Base-by-base conservation (phyloP, 2,329 filamentous ascomycete genomes). In the Dryadomyces quercus-mongolicae region DNA sequence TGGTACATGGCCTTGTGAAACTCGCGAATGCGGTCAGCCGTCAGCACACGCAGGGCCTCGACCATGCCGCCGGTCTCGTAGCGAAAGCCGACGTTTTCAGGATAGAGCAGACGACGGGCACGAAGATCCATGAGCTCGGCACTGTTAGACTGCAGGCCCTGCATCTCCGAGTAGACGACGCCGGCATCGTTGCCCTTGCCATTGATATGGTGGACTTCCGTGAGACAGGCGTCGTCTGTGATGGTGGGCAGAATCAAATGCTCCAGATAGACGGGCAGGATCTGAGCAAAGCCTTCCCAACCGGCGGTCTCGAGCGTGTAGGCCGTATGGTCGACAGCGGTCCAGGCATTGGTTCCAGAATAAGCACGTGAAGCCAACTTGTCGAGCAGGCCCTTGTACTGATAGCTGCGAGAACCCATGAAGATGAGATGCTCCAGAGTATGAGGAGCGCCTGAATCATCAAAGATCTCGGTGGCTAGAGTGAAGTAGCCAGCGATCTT, bases 51-150 rank as follows among this genome's bases (percentile, higher is more conserved):
- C 51, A 98, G 76, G 38, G 90, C 86, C 62, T 95, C 88, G 73
- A 94, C 94, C 85, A 96, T 89, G 15, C 93, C 93, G 13, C 93
- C 93, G n/a, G 93, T 98, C 70, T 98, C 93, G 62, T 96, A 97
- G 56, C 92, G 84, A 66, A 96, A 98, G 2, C 93, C 93, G 54
- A 94, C 82, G 49, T 88, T 86, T 66, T 93, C 82, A 0, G 91
- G 91, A 62, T 97, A 98, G 40, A 95, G 74, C 47, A 93, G 73
- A 2, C 88, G 82, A 44, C 88, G 84, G 52, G 88, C 85, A 59
- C 81, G 80, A 55, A 96, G 75, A 59, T 95, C 88, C 80, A 97
- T 95, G 56, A 97, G 80, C 66, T 95, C 89, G 8, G 77, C 75
- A 60, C 86, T 84, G 52, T 82, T 84, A 65, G 95, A 95, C 65